Base-by-base conservation (phyloP, 495 filamentous ascomycete genomes). In the Xanthoparmelia taractica region DNA sequence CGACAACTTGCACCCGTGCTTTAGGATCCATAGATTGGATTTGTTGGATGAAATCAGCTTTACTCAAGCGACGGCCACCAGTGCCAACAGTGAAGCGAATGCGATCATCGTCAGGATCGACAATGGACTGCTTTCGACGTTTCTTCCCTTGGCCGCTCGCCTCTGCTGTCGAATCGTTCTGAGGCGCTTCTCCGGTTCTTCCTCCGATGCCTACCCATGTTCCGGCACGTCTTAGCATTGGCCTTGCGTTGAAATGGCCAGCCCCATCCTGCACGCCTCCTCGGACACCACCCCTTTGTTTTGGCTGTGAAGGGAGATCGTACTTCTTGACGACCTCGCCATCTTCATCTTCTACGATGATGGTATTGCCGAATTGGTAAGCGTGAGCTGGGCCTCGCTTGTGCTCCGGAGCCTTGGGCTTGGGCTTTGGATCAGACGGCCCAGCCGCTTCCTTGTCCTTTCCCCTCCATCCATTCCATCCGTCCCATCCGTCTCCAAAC, bases 291-390 rank as follows among this genome's bases (percentile, higher is more conserved):
- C 13, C 67, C 34, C 58, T 31, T 33, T 52, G 72, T 72, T 67
- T 69, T 67, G 70, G 67, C 20, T 61, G 63, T 6, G 79, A 68
- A 15, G 92, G 88, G 36, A 97, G 86, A 59, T 96, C 90, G 72
- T 96, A 97, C 64, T 94, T 96, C 79, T 96, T 95, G 72, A 99
- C 84, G 17, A 99, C 95, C 70, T 99, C 95, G 36, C 95, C 95
- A 71, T 96, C 89, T 72, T 93, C 92, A 68, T 99, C 92, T 74
- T 99, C 95, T 20, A 99, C 91, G 70, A 99, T 97, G 67, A 99
- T 93, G 73, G 92, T 96, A 67, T 90, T 94, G 52, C 92, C 95
- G 68, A 93, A 97, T 67, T 96, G 91, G 69, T 96, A 99, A 5
- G 95, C 95, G 69, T 90, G 82, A 15, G 95, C 95, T 8, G 94